Conservation (phyloP, 2,329 filamentous ascomycete species). For the Knufia petricola region DNA sequence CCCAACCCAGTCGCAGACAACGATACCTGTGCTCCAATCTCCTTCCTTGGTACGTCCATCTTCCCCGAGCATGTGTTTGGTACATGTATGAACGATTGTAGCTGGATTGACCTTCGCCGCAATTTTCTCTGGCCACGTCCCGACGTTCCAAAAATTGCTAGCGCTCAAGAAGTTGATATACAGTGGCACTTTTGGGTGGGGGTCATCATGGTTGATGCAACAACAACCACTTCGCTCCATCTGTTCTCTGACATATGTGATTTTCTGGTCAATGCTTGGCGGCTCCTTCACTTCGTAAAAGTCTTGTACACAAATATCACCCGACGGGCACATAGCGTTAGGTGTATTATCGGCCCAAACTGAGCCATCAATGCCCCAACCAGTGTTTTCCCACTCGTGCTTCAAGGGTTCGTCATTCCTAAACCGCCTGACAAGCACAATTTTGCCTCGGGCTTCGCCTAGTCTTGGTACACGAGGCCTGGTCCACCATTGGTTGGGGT, state of each 20-base stretch:
- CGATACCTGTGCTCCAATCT: constrained; percentile 71
- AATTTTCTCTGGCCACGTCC: constrained; percentile 89
- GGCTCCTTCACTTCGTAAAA: constrained; percentile 80
- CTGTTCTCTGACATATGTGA: constrained; percentile 62
- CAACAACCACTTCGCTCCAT: constrained; percentile 49
- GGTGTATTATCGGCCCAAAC: constrained; percentile 84
- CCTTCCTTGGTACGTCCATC: constrained; percentile 40
- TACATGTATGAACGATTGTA: constrained; percentile 49
- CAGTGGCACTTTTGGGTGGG: constrained; percentile 49
- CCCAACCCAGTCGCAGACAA: constrained; percentile 92
- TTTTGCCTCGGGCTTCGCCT: constrained; percentile 68
- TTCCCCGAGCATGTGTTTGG: constrained; percentile 36
- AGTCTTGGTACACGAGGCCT: constrained; percentile 66
- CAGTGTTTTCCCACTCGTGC: constrained; percentile 38
- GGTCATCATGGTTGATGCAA: constrained; percentile 40
- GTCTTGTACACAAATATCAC: constrained; percentile 78
- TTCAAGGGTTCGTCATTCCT: constrained; percentile 44
- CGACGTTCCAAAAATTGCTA: constrained; percentile 86
- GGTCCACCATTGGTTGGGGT: constrained; percentile 63
- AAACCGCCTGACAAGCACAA: constrained; percentile 79
- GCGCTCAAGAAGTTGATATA: constrained; percentile 86
- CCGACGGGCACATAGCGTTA: constrained; percentile 59
- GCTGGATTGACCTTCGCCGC: constrained; percentile 79
- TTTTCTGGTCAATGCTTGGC: constrained; percentile 70
- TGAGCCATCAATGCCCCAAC: constrained; percentile 50